Evolutionary conservation across 1,284 basidiomycete genomes (phyloP).

Genomic region (Papiliotrema fonsecae): DNA sequence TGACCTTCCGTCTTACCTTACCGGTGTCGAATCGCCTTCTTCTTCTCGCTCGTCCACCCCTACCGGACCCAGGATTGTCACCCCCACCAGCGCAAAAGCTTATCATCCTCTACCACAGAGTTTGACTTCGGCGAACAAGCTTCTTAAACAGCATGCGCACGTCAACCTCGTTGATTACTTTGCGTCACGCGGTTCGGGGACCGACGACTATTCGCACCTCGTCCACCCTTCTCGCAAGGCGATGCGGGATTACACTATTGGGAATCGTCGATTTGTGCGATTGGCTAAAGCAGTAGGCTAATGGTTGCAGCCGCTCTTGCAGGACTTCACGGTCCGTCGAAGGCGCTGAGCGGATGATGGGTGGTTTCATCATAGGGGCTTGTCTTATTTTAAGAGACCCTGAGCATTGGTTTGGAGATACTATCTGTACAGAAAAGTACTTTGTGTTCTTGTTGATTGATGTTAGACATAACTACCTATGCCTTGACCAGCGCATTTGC

Average conservation of each 20-base stretch:
- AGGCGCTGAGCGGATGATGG: neutral
- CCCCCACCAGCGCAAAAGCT: too few relatives aligned
- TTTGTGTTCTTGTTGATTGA: too few relatives aligned
- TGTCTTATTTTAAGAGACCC: too few relatives aligned
- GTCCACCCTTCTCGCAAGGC: constrained; percentile 17
- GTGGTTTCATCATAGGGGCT: too few relatives aligned
- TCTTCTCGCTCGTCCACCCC: too few relatives aligned
- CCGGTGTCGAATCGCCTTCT: too few relatives aligned
- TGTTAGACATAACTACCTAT: too few relatives aligned
- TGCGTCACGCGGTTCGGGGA: constrained; percentile 14
- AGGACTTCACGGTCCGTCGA: constrained; percentile 31
- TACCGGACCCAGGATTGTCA: too few relatives aligned
- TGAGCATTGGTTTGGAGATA: too few relatives aligned
- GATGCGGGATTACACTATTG: constrained; percentile 21
- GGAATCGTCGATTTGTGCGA: constrained; percentile 15
- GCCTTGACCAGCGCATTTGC: too few relatives aligned
- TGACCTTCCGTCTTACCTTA: constrained; percentile 12
- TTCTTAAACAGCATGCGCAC: constrained; percentile 32
- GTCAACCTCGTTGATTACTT: constrained; percentile 41
- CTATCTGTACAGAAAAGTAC: too few relatives aligned
- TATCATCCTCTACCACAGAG: constrained; percentile 22
- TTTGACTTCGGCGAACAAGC: constrained; percentile 21
- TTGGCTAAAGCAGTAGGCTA: constrained; percentile 25
- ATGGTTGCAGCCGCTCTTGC: constrained; percentile 39
- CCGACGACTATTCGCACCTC: constrained; percentile 16